Percentiles rank a stretch among this genome's conserved stretches.
Evolutionary conservation across 2,329 filamentous ascomycete genomes (phyloP).

Genomic region (Chrysoporthe deuterocubensis): DNA sequence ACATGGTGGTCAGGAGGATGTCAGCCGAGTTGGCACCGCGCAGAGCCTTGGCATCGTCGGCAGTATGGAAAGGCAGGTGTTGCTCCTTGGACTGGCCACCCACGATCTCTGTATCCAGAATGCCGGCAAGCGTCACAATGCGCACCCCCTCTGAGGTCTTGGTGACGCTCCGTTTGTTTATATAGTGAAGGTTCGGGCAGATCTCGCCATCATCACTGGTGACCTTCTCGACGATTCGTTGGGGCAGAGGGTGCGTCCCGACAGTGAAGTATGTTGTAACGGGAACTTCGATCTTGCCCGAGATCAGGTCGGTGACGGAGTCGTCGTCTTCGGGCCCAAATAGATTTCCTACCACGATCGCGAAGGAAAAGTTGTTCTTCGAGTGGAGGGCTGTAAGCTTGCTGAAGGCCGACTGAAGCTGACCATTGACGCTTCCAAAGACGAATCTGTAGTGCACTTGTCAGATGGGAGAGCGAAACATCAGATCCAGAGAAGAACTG

Average conservation of each 20-base stretch:
- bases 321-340: constrained; percentile 67
- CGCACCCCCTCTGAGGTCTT: constrained; percentile 89
- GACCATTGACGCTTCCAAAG: constrained; percentile 80
- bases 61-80: constrained; percentile 76
- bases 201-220: constrained; percentile 70
- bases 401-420: constrained; percentile 73
- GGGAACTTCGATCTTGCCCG: constrained; percentile 73
- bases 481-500: neutral
- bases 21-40: constrained; percentile 79
- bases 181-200: constrained; percentile 87
- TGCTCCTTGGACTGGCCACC: constrained; percentile 69
- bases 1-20: constrained; percentile 84
- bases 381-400: constrained; percentile 81
- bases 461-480: constrained; percentile 27
- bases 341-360: constrained; percentile 81
- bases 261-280: constrained; percentile 91
- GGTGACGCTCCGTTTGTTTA: constrained; percentile 83
- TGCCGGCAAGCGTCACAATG: constrained; percentile 84
- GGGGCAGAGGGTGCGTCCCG: constrained; percentile 73
- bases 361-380: constrained; percentile 88
- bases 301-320: constrained; percentile 65
- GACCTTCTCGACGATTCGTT: constrained; percentile 71
- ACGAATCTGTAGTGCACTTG: constrained; percentile 63
- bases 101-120: constrained; percentile 63
- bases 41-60: constrained; percentile 75